phyloP scores from a whole-genome alignment of 352 stramenopile species.

The Pythium aristosporum region DNA sequence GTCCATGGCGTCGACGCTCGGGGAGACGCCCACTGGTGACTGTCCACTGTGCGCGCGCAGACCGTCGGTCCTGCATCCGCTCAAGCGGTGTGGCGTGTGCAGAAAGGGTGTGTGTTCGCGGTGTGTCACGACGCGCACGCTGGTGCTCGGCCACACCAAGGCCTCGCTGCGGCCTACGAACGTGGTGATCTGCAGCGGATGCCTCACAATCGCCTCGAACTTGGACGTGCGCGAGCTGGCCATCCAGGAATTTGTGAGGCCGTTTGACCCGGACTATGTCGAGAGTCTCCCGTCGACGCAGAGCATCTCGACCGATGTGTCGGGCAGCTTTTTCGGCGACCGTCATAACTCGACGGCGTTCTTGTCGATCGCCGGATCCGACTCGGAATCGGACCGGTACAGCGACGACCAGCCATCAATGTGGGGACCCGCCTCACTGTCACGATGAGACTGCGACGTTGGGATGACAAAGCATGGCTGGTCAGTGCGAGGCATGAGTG shows the following conservation, averaged over 20 bases:
- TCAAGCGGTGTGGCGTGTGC: neutral
- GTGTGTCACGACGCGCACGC: slow-evolving; percentile 6
- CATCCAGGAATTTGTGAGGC: slow-evolving; percentile 10
- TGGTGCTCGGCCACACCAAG: neutral
- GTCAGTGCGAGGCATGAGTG: no score
- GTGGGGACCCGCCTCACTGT: no score
- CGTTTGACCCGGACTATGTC: neutral
- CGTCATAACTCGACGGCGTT: no score
- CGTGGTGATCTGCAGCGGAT: slow-evolving; percentile 1
- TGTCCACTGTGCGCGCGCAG: neutral
- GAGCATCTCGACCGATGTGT: no score
- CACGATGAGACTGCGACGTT: no score
- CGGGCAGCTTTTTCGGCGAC: no score
- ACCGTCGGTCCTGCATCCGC: neutral
- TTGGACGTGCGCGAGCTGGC: neutral
- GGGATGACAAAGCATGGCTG: no score
- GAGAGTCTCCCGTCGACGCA: no score
- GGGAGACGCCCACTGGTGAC: neutral
- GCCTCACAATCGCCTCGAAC: neutral
- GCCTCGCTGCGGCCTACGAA: neutral
- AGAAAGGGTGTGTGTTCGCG: neutral
- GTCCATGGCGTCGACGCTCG: neutral
- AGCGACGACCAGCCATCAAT: no score
- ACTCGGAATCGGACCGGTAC: no score
- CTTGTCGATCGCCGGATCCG: no score